A percentile compares a stretch with the other conserved stretches of the same genome.
Conservation (phyloP, 2,329 filamentous ascomycete species). For the Annulohypoxylon truncatum region DNA sequence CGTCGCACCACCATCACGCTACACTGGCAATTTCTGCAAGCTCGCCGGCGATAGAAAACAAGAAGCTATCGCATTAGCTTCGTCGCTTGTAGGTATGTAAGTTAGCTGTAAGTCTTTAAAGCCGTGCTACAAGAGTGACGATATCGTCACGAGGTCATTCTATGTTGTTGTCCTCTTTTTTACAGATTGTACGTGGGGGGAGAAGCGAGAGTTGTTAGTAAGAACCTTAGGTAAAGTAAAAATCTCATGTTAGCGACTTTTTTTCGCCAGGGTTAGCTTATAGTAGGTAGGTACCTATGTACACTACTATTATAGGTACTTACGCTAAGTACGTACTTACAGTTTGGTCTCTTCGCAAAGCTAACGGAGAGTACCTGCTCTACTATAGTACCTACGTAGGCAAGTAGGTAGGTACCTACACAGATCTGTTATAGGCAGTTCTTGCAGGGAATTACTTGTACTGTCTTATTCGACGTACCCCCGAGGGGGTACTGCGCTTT, state of each 20-base stretch:
- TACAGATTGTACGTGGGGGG: constrained; percentile 14
- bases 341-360: not conserved
- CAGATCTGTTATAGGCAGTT: not conserved
- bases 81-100: constrained; percentile 4
- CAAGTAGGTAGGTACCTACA: not conserved
- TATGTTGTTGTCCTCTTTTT: not conserved
- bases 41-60: constrained; percentile 18
- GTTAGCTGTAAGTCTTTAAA: constrained; percentile 1
- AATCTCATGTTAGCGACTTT: not conserved
- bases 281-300: not conserved
- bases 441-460: not conserved
- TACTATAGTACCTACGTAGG: not conserved
- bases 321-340: not conserved
- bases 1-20: constrained; percentile 38
- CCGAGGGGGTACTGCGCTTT: too few relatives aligned
- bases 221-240: constrained; percentile 1
- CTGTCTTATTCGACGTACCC: too few relatives aligned
- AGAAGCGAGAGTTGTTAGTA: constrained; percentile 1
- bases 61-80: constrained; percentile 26
- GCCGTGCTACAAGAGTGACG: constrained; percentile 6
- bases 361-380: not conserved
- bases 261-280: not conserved
- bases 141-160: constrained; percentile 18
- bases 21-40: constrained; percentile 24
- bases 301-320: too few relatives aligned